Evolutionary conservation across 208 protist species (phyloP), one percentile per base, ranked within the genome.

Genomic region (Endotrypanum monterogeii): DNA sequence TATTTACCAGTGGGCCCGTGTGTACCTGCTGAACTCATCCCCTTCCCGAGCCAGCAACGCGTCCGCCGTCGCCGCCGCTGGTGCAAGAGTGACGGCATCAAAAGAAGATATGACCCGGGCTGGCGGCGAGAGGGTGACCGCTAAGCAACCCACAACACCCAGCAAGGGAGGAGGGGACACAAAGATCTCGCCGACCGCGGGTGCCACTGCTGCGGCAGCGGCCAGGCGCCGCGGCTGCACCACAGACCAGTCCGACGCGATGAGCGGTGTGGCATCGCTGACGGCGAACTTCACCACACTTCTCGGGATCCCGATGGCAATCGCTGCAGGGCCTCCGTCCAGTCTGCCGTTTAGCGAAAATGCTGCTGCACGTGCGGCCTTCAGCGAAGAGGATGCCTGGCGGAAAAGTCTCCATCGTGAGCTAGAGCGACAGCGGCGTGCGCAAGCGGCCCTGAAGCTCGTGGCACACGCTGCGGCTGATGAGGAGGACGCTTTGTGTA

Each of bases 1-100:
- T 52, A 71, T 92, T 14, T 89, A 92, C 60, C 80, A 89, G 48
- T 92, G 88, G 88, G 76, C 79, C 30, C 84, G 87, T 30, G 73
- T 91, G 35, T 84, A 89, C 50, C 74, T 89, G 39, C 61, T 85
- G n/a, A 67, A 41, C 54, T 55, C 72, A 14, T 46, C 48, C 51
- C 50, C 39, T 20, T 16, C 52, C 55, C 18, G 20, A 23, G 16
- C 55, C 9, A 39, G n/a, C 41, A 39, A 41, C 56, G 56, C 16
- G 20, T 63, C 65, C 51, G 41, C 50, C 23, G 68, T 2, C 39
- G 14, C 54, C 37, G 61, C 67, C 12, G 58, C 25, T 9, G 50
- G 20, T 9, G 6, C 23, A 20, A 3, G 46, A 46, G 60, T 67
- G 50, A 9, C 52, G 7, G 11, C 55, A 48, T 23, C n/a, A 46